Percentiles rank a stretch among this genome's conserved stretches.
Conservation (phyloP, 176 grass and related monocot species). For the Avena eriantha region DNA sequence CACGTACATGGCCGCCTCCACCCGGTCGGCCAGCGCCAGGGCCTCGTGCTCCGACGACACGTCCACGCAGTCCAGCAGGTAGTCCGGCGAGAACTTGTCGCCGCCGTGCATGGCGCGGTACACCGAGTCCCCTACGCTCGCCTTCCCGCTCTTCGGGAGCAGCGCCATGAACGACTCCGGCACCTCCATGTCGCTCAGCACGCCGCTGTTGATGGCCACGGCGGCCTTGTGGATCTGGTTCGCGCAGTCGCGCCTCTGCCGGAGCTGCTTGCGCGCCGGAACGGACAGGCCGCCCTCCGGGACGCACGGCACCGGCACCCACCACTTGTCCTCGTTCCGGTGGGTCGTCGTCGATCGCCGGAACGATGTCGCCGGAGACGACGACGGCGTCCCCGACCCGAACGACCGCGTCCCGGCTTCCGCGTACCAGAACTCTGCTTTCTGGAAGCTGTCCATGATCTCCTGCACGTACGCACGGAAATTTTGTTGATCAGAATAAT, state of each 20-base stretch:
- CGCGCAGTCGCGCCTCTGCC: constrained; percentile 79
- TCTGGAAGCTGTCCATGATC: constrained; percentile 83
- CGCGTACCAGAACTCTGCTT: constrained; percentile 95
- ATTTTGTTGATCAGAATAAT: background rate
- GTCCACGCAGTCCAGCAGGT: constrained; percentile 79
- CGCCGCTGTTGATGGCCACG: constrained; percentile 86
- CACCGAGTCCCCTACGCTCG: constrained; percentile 75
- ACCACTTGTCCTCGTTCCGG: constrained; percentile 94
- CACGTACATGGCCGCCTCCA: constrained; percentile 97
- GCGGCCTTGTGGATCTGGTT: constrained; percentile 99
- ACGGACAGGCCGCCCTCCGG: constrained; percentile 70
- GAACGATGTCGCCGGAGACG: constrained; percentile 78
- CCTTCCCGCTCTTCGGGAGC: constrained; percentile 86
- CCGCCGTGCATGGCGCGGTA: constrained; percentile 65
- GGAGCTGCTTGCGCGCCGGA: constrained; percentile 61
- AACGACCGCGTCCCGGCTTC: constrained; percentile 83
- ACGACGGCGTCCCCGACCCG: constrained; percentile 58
- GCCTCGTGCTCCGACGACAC: constrained; percentile 85
- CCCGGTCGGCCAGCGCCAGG: constrained; percentile 77
- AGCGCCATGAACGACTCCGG: constrained; percentile 85
- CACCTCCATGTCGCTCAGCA: constrained; percentile 92
- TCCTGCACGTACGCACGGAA: constrained; percentile 62
- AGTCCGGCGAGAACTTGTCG: constrained; percentile 83
- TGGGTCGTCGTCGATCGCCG: constrained; percentile 51
- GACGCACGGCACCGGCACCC: constrained; percentile 94